phyloP scores from a whole-genome alignment of 2,329 filamentous ascomycete species.

The Calonectria honghensis region DNA sequence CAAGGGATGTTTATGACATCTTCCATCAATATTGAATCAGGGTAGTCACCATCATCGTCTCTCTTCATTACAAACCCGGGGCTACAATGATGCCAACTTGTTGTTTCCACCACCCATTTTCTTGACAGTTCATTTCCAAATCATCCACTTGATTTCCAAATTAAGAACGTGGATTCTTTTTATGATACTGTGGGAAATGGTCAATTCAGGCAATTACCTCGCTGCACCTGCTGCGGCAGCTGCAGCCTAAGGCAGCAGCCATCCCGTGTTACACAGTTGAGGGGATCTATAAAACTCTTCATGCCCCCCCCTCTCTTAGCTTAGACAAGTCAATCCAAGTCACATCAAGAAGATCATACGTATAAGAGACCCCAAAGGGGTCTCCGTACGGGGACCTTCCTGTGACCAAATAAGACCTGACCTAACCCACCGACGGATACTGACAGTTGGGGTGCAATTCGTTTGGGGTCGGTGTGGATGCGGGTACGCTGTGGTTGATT shows the following conservation, averaged over 20 bases:
- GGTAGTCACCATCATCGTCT: background rate
- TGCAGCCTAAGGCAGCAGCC: too few relatives aligned
- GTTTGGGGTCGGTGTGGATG: conserved; percentile 78
- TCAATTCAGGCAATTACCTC: too few relatives aligned
- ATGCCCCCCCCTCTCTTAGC: too few relatives aligned
- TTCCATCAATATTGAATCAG: background rate
- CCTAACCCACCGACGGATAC: background rate
- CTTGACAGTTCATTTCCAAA: background rate
- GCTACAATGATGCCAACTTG: background rate
- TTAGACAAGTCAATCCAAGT: too few relatives aligned
- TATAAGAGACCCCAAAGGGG: too few relatives aligned
- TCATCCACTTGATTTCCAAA: background rate
- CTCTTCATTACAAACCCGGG: background rate
- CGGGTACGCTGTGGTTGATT: conserved; percentile 77
- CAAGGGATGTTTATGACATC: background rate
- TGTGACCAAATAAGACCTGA: too few relatives aligned
- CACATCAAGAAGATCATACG: too few relatives aligned
- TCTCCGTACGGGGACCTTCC: too few relatives aligned
- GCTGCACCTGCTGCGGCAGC: too few relatives aligned
- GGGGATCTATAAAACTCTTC: too few relatives aligned
- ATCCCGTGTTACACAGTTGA: too few relatives aligned
- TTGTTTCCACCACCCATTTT: background rate
- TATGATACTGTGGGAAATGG: conserved; percentile 27
- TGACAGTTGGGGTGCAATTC: conserved; percentile 44
- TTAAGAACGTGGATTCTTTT: conserved; percentile 37